A percentile compares a stretch with the other conserved stretches of the same genome.
These are phyloP conservation scores for Ustilago nuda DNA, from an alignment of 1,284 basidiomycete species.

Conservation along the genomic window DNA sequence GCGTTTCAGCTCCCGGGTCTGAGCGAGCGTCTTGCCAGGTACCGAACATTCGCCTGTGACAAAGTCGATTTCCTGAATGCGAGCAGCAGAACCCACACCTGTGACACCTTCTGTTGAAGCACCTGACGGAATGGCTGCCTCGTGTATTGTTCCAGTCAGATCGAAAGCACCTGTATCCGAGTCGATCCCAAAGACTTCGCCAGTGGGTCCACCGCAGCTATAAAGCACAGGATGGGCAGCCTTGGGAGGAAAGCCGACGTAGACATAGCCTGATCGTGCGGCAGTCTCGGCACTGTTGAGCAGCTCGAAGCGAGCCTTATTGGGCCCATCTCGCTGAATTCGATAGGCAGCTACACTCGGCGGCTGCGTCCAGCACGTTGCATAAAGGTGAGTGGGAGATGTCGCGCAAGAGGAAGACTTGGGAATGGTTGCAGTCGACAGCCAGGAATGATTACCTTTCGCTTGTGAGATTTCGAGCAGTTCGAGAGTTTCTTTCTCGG, in stretches of 20 bases:
- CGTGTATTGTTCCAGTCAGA: slow-evolving; percentile 25
- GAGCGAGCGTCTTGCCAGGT: slow-evolving; percentile 39
- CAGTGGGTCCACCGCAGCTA: slow-evolving; percentile 70
- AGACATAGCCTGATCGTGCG: slow-evolving; percentile 52
- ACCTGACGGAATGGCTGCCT: slow-evolving; percentile 12
- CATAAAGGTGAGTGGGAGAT: slow-evolving; percentile 39
- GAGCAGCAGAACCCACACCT: slow-evolving; percentile 36
- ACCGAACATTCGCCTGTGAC: slow-evolving; percentile 53
- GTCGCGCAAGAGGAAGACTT: neutral
- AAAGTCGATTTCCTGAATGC: slow-evolving; percentile 64
- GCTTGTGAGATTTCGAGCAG: slow-evolving; percentile 38
- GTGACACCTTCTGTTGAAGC: slow-evolving; percentile 21
- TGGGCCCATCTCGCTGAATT: slow-evolving; percentile 16
- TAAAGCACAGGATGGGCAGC: slow-evolving; percentile 66
- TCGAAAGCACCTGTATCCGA: slow-evolving; percentile 61
- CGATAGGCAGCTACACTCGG: slow-evolving; percentile 52
- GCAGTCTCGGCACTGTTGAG: slow-evolving; percentile 52
- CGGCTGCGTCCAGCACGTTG: slow-evolving; percentile 55
- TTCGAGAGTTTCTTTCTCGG: slow-evolving; percentile 30
- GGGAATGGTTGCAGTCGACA: slow-evolving; percentile 38
- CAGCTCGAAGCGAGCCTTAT: slow-evolving; percentile 29
- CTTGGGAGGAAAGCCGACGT: slow-evolving; percentile 33
- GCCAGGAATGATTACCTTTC: slow-evolving; percentile 55
- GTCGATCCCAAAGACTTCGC: slow-evolving; percentile 69
- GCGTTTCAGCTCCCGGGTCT: slow-evolving; percentile 15